Evolutionary conservation across 148 eudicot genomes (phyloP).

Genomic region (Talinum fruticosum): DNA sequence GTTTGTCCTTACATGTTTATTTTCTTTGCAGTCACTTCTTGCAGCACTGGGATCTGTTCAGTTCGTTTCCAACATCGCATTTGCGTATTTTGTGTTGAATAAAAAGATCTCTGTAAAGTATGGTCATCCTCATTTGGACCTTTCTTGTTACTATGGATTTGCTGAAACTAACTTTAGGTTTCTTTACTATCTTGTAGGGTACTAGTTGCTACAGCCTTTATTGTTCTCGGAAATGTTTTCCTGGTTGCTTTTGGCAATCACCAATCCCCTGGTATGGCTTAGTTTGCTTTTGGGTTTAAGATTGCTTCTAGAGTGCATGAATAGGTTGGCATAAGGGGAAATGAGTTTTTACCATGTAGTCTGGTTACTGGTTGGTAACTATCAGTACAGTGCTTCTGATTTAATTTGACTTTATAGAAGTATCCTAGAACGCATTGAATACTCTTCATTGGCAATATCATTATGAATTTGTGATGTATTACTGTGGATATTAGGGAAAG

Average conservation of each 20-base stretch:
- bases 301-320: not conserved
- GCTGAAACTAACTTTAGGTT: not conserved
- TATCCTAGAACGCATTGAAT: not conserved
- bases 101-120: slow-evolving; percentile 85
- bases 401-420: not conserved
- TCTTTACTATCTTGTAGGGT: slow-evolving; percentile 50
- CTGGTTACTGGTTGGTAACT: not conserved
- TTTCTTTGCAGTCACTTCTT: slow-evolving; percentile 80
- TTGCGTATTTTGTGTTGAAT: slow-evolving; percentile 74
- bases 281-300: not conserved
- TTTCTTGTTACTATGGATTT: slow-evolving; percentile 5
- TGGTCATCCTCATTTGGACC: slow-evolving; percentile 32
- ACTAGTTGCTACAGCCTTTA: slow-evolving; percentile 77
- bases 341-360: not conserved
- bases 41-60: slow-evolving; percentile 97
- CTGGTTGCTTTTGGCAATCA: slow-evolving; percentile 98
- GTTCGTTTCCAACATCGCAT: slow-evolving; percentile 90
- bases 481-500: not conserved
- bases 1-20: not conserved
- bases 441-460: not conserved
- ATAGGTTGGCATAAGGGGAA: not conserved
- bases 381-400: not conserved
- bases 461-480: not conserved
- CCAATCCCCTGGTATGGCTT: slow-evolving; percentile 83
- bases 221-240: slow-evolving; percentile 90